These are phyloP conservation scores for Botryosphaeria dothidea DNA, from an alignment of 2,329 filamentous ascomycete species.

Conservation along the genomic window DNA sequence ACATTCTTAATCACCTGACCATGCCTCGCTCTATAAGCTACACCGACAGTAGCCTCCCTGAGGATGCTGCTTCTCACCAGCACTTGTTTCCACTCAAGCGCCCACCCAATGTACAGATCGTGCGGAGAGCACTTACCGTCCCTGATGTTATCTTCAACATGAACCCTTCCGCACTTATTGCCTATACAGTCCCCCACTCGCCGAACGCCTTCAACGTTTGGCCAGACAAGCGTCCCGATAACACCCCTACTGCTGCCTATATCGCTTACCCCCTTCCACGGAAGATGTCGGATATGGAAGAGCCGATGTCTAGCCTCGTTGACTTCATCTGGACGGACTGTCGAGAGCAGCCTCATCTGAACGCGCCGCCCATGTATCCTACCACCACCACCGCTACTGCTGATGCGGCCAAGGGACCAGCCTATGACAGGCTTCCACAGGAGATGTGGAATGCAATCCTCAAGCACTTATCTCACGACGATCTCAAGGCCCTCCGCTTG, in stretches of 20 bases:
- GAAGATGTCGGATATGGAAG: neutral
- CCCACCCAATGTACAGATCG: neutral
- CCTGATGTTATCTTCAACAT: neutral
- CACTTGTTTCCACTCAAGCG: neutral
- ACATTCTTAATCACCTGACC: neutral
- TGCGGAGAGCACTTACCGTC: neutral
- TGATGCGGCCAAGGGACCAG: neutral
- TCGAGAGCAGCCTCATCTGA: neutral
- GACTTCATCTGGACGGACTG: neutral
- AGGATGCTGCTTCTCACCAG: neutral
- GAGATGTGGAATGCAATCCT: constrained; percentile 65
- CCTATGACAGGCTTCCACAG: constrained; percentile 49
- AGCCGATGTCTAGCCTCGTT: neutral
- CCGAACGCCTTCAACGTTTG: neutral
- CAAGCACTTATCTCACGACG: constrained; percentile 55
- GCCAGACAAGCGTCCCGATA: neutral
- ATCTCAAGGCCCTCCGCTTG: constrained; percentile 62
- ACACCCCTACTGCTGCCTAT: neutral
- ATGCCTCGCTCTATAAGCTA: neutral
- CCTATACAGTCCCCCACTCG: neutral
- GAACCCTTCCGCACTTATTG: neutral
- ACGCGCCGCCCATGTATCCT: neutral
- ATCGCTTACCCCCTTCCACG: neutral
- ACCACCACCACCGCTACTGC: neutral
- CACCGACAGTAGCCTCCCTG: neutral